Evolutionary conservation across 306 rosid genomes (phyloP).

Genomic region (Psophocarpus tetragonolobus): DNA sequence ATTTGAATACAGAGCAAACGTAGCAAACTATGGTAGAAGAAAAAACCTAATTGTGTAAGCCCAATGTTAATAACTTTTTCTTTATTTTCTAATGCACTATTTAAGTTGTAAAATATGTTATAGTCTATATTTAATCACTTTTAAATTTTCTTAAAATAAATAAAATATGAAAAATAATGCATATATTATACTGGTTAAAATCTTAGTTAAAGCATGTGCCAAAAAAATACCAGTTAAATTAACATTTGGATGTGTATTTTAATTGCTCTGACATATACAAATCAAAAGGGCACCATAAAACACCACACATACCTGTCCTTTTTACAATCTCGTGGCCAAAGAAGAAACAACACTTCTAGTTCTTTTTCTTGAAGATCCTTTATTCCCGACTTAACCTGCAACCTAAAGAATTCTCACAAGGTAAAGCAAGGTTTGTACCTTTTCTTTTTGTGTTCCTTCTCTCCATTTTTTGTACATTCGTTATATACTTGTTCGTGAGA

Average conservation of each 20-base stretch:
- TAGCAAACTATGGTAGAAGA: too few species aligned
- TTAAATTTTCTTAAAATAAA: too few species aligned
- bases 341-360: not conserved
- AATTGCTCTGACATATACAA: not conserved
- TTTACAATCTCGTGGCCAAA: not conserved
- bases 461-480: not conserved
- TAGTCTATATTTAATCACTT: too few species aligned
- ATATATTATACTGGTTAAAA: too few species aligned
- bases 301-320: not conserved
- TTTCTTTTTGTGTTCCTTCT: not conserved
- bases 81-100: too few species aligned
- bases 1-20: too few species aligned
- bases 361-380: not conserved
- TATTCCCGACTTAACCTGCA: conserved; percentile 40
- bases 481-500: too few species aligned
- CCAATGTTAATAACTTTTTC: too few species aligned
- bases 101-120: too few species aligned
- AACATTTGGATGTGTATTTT: not conserved
- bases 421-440: conserved; percentile 39
- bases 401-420: conserved; percentile 36
- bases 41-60: too few species aligned
- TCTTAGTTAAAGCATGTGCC: too few species aligned
- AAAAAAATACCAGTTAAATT: not conserved
- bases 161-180: too few species aligned
- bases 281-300: not conserved